Evolutionary conservation across 2,329 filamentous ascomycete species (phyloP).

Genomic region (Beauveria caledonica): DNA sequence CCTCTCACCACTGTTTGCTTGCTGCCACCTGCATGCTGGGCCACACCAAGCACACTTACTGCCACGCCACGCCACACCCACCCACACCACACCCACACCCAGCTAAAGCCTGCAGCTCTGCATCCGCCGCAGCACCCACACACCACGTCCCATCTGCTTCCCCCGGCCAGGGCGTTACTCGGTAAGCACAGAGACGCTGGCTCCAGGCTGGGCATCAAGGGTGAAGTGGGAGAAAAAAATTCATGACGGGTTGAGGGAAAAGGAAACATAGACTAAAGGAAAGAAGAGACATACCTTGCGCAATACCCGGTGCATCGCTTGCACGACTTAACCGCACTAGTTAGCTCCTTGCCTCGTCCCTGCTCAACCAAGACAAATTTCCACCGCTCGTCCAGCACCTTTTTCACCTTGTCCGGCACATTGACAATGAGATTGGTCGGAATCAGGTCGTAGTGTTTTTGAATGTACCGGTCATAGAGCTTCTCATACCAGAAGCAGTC

Average conservation of each 20-base stretch:
- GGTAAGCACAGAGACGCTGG: not conserved
- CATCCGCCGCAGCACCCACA: slow-evolving; percentile 7
- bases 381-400: slow-evolving; percentile 92
- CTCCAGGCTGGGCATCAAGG: not conserved
- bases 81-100: not conserved
- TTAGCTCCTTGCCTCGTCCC: slow-evolving; percentile 88
- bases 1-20: not conserved
- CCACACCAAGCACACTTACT: not conserved
- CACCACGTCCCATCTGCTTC: not conserved
- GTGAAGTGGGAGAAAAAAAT: not conserved
- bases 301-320: slow-evolving; percentile 88
- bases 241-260: not conserved
- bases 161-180: slow-evolving; percentile 2
- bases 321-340: slow-evolving; percentile 90
- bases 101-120: slow-evolving; percentile 10
- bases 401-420: slow-evolving; percentile 90
- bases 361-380: slow-evolving; percentile 93
- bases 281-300: slow-evolving; percentile 57
- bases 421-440: slow-evolving; percentile 90
- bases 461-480: slow-evolving; percentile 95
- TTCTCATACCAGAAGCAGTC: slow-evolving; percentile 97
- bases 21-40: not conserved
- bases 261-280: slow-evolving; percentile 1
- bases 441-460: slow-evolving; percentile 95
- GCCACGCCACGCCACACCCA: slow-evolving; percentile 5